Evolutionary conservation across 1,284 basidiomycete species (phyloP).

Genomic region (Mycocalia duriaeana): DNA sequence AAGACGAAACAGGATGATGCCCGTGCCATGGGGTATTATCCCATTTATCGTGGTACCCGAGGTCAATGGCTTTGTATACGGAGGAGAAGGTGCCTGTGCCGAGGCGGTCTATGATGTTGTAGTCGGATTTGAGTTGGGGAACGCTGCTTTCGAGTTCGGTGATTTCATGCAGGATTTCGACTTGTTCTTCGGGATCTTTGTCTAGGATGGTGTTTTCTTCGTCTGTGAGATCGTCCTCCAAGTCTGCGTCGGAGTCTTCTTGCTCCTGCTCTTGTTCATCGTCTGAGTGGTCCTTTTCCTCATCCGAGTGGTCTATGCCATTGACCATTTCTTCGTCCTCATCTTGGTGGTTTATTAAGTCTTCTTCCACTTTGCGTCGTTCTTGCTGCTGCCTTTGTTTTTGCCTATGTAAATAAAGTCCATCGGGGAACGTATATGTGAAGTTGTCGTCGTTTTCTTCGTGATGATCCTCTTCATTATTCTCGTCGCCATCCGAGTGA

Average conservation of each 20-base stretch:
- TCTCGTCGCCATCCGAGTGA: slow-evolving; percentile 27
- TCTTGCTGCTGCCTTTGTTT: no score
- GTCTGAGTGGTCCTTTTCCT: slow-evolving; percentile 22
- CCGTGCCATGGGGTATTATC: slow-evolving; percentile 82
- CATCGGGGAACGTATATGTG: slow-evolving; percentile 14
- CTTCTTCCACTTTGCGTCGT: no score
- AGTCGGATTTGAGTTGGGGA: slow-evolving; percentile 61
- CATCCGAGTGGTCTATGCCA: slow-evolving; percentile 22
- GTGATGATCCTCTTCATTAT: slow-evolving; percentile 33
- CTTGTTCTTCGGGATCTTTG: slow-evolving; percentile 65
- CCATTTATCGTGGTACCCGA: slow-evolving; percentile 67
- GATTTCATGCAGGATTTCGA: slow-evolving; percentile 78
- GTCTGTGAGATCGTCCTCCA: slow-evolving; percentile 26
- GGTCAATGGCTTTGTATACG: slow-evolving; percentile 94
- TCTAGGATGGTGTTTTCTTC: slow-evolving; percentile 53
- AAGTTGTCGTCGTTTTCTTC: slow-evolving; percentile 13
- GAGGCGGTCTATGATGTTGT: slow-evolving; percentile 84
- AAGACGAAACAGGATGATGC: slow-evolving; percentile 52
- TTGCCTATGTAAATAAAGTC: no score
- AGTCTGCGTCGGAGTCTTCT: slow-evolving; percentile 18
- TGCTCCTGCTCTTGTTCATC: slow-evolving; percentile 29
- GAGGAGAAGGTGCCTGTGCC: slow-evolving; percentile 98
- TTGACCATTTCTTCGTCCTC: slow-evolving; percentile 22
- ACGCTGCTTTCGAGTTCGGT: slow-evolving; percentile 55
- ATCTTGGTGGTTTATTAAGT: slow-evolving; percentile 17